Conservation (phyloP, 805 yeast genomes). For the Cyberlindnera nakhonratchasimensis region DNA sequence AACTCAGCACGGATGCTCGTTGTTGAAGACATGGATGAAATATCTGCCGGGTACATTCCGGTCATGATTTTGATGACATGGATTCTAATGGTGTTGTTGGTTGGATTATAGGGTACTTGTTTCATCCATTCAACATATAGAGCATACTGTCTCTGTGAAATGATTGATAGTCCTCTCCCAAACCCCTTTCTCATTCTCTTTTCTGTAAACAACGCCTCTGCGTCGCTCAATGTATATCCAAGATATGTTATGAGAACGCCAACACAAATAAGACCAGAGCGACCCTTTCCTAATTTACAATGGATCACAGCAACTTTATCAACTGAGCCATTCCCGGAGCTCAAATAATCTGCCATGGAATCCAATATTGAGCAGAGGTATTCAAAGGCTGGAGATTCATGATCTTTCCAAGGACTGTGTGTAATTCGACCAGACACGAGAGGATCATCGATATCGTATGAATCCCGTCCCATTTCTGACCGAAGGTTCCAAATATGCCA, state of each 20-base stretch:
- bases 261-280: conserved; percentile 76
- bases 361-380: conserved; percentile 31
- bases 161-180: conserved; percentile 67
- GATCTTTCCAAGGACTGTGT: conserved; percentile 65
- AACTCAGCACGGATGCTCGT: not conserved
- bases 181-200: conserved; percentile 54
- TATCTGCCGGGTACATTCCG: not conserved
- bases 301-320: conserved; percentile 66
- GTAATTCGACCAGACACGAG: conserved; percentile 8
- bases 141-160: conserved; percentile 65
- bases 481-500: conserved; percentile 80
- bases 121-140: conserved; percentile 39
- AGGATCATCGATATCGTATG: conserved; percentile 29
- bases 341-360: conserved; percentile 41
- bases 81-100: not conserved
- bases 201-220: conserved; percentile 49
- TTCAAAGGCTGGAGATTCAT: conserved; percentile 65
- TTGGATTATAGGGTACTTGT: not conserved
- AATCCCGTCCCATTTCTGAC: conserved; percentile 45
- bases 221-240: conserved; percentile 39
- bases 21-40: not conserved
- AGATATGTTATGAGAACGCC: conserved; percentile 60
- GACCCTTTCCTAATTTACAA: conserved; percentile 89
- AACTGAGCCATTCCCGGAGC: conserved; percentile 11
- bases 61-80: conserved; percentile 1